Evolutionary conservation across 345 rosid species (phyloP), one percentile per base, ranked within the genome.

Genomic region (Citrus medica): DNA sequence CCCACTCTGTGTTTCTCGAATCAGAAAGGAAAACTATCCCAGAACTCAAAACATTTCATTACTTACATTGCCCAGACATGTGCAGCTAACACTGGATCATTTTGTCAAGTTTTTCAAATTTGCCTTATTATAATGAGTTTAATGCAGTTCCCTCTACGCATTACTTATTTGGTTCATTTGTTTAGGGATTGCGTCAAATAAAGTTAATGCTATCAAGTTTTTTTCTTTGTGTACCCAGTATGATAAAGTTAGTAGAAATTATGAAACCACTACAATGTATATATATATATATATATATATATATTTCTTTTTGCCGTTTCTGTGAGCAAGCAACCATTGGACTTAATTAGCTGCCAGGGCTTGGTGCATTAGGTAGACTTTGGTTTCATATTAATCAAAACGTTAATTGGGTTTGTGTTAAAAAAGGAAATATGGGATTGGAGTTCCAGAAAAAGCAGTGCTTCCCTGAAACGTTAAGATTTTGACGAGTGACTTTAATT

Each of bases 31-130:
- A 77, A 77, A 46, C 22, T 16, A 75, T 76, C 28, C 7, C 27
- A 63, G 30, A 38, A n/a, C 72, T 42, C 79, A 74, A 74, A 66
- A 70, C 81, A 79, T 61, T 73, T 78, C 67, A 1, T 65, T 65
- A 32, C 78, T 48, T 65, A 19, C 70, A 51, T 51, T 46, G 67
- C 59, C 73, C 59, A 67, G 72, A 79, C 82, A 79, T 27, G 51
- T 27, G 12, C 40, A 68, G 46, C 10, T 19, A 21, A 28, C 53
- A 12, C 63, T 30, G 32, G 17, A 63, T 64, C 27, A 9, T 55
- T 73, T 21, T 32, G 62, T 73, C 72, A 53, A 32, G 27, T 55
- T 55, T 5, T 67, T 66, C 53, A 53, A 51, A 64, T 63, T 61
- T 75, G 42, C 69, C 67, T 46, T n/a, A 4, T 74, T 28, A 19